phyloP scores from a whole-genome alignment of 805 yeast genomes.

The Nakazawaea sp. region DNA sequence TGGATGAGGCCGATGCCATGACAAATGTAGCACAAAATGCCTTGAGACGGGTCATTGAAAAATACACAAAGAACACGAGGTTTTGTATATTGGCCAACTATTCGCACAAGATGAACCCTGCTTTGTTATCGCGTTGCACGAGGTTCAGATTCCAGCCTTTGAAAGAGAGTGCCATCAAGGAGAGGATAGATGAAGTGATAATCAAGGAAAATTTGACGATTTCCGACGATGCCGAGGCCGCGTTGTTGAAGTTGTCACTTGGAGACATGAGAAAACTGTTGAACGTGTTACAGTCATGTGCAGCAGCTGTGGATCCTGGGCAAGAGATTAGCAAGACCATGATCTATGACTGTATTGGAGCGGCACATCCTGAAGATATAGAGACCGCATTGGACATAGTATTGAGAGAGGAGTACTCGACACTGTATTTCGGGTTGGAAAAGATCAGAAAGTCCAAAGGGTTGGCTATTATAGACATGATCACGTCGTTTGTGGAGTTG shows the following conservation, averaged over 20 bases:
- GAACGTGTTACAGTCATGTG: conserved; percentile 91
- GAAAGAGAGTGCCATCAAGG: conserved; percentile 55
- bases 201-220: conserved; percentile 59
- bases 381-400: conserved; percentile 70
- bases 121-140: conserved; percentile 89
- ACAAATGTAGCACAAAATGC: conserved; percentile 83
- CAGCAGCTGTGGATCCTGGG: conserved; percentile 57
- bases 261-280: conserved; percentile 97
- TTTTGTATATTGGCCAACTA: conserved; percentile 95
- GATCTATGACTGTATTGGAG: conserved; percentile 93
- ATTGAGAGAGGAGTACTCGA: conserved; percentile 82
- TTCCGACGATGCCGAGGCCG: conserved; percentile 48
- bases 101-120: conserved; percentile 93
- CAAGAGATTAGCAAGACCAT: conserved; percentile 61
- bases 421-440: conserved; percentile 62
- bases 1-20: conserved; percentile 97
- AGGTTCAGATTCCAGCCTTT: conserved; percentile 90
- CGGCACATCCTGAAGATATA: conserved; percentile 85
- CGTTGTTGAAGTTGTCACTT: conserved; percentile 65
- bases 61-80: conserved; percentile 89
- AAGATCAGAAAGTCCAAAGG: conserved; percentile 69
- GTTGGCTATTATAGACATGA: conserved; percentile 79
- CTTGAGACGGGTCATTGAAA: conserved; percentile 78
- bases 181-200: conserved; percentile 63
- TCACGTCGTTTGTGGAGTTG: conserved; percentile 69